Conservation (phyloP, 176 grass and related monocot species). For the Oryza meyeriana region DNA sequence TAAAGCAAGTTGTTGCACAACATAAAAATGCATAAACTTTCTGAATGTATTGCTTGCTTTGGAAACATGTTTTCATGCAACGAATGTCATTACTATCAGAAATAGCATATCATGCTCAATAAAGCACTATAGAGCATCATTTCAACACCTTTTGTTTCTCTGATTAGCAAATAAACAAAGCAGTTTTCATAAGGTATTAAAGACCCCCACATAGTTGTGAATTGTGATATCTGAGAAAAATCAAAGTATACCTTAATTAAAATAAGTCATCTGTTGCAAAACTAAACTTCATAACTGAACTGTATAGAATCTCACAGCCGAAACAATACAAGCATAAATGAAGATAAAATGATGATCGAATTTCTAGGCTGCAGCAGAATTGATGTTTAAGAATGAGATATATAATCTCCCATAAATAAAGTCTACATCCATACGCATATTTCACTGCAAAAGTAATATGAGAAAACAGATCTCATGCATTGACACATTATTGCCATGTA, state of each 20-base stretch:
- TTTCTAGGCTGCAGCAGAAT: neutral
- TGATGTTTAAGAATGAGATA: neutral
- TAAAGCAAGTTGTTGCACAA: neutral
- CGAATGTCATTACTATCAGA: neutral
- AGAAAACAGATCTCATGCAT: neutral
- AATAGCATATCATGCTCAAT: constrained; percentile 14
- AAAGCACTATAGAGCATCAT: neutral
- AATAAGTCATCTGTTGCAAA: neutral
- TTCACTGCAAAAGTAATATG: neutral
- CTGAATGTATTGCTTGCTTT: neutral
- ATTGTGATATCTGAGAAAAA: too few relatives aligned
- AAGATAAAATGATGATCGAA: neutral
- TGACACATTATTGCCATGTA: neutral
- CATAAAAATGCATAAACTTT: neutral
- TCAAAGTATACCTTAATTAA: neutral
- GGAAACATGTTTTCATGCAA: neutral
- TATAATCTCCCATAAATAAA: neutral
- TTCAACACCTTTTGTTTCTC: neutral
- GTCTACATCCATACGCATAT: neutral
- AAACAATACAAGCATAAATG: neutral
- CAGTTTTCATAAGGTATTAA: neutral
- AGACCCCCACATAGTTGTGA: neutral
- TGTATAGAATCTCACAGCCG: neutral
- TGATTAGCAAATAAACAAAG: neutral
- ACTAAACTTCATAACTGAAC: neutral